These are phyloP conservation scores for Thecaphora frezii DNA, from an alignment of 1,284 basidiomycete genomes.

Conservation along the genomic window DNA sequence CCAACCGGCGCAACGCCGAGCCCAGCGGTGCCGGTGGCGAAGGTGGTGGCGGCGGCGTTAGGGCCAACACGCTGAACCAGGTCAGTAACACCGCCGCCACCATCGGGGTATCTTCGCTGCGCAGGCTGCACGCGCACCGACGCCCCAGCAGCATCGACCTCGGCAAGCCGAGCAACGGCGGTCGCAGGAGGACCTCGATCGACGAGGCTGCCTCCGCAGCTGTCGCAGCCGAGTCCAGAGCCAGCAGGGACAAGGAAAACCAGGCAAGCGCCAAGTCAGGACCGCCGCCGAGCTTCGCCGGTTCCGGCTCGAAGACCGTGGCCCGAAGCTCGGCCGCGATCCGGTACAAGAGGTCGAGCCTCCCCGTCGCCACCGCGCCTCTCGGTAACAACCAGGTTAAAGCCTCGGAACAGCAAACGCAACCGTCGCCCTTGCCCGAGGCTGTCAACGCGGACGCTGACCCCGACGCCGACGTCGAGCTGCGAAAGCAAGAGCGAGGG, in stretches of 20 bases:
- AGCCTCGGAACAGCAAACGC: conserved; percentile 7
- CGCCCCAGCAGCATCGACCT: background rate
- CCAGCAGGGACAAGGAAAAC: background rate
- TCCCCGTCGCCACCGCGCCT: background rate
- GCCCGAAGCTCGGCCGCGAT: background rate
- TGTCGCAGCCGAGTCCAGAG: background rate
- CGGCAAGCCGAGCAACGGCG: background rate
- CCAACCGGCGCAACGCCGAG: no score
- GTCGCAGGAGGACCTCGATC: background rate
- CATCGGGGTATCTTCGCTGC: background rate
- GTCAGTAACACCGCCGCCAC: background rate
- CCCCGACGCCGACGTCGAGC: conserved; percentile 8
- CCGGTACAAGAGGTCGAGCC: background rate
- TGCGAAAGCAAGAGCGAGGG: background rate
- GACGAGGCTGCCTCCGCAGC: background rate
- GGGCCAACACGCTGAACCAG: background rate
- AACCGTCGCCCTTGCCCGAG: background rate
- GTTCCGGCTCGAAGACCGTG: background rate
- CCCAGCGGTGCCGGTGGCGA: no score
- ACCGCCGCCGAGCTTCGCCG: no score
- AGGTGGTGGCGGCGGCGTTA: no score
- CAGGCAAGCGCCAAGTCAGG: background rate
- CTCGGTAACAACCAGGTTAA: background rate
- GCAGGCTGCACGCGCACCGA: background rate
- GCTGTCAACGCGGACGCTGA: background rate